phyloP scores from a whole-genome alignment of 768 basidiomycete species.

The Rhizopogon roseolus region DNA sequence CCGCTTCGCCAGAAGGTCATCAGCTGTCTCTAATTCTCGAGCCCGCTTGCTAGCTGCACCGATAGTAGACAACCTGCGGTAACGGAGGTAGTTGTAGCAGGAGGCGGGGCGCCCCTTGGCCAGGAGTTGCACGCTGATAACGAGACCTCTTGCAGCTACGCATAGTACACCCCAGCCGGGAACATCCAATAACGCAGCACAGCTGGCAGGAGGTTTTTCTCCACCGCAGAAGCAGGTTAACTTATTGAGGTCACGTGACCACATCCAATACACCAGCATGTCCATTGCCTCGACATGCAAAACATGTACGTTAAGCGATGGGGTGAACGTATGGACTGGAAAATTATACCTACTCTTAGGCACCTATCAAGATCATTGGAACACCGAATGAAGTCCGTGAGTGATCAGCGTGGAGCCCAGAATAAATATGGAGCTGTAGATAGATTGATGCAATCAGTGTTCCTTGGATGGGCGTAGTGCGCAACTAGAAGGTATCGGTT shows the following conservation, averaged over 20 bases:
- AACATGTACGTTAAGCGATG: too few species aligned
- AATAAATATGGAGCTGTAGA: too few species aligned
- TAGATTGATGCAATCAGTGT: too few species aligned
- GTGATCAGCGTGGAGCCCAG: too few species aligned
- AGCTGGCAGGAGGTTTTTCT: conserved; percentile 26
- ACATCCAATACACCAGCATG: too few species aligned
- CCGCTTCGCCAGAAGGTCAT: conserved; percentile 63
- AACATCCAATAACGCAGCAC: conserved; percentile 21
- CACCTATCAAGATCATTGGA: too few species aligned
- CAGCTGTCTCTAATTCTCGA: conserved; percentile 49
- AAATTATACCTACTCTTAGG: too few species aligned
- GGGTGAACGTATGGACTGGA: too few species aligned
- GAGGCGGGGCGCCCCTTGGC: conserved; percentile 17
- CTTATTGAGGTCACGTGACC: conserved; percentile 8
- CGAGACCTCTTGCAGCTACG: conserved; percentile 30
- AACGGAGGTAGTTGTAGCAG: conserved; percentile 22
- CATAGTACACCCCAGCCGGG: conserved; percentile 13
- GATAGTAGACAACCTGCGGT: conserved; percentile 53
- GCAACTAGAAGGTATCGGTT: too few species aligned
- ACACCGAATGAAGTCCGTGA: too few species aligned
- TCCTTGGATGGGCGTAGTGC: too few species aligned
- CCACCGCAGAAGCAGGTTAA: conserved; percentile 19
- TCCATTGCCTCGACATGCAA: too few species aligned
- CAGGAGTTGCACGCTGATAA: conserved; percentile 24
- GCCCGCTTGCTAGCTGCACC: conserved; percentile 64